A percentile compares a stretch with the other conserved stretches of the same genome.
Evolutionary conservation across 306 rosid species (phyloP).

Genomic region (Albizia julibrissin): DNA sequence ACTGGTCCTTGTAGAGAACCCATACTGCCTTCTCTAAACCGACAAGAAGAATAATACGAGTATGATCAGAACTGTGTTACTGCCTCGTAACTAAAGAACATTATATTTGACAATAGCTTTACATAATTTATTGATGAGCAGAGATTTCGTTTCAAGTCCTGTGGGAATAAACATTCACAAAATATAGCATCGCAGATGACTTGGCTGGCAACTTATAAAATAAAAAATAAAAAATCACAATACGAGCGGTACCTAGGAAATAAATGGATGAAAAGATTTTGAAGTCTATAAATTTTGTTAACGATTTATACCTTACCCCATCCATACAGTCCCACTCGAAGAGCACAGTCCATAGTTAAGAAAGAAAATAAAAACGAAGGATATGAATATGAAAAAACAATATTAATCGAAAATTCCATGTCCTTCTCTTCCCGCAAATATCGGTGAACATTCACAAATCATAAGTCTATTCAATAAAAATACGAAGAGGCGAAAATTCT

Average conservation of each 20-base stretch:
- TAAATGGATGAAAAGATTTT: neutral
- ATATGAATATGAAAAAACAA: neutral
- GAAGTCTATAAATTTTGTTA: neutral
- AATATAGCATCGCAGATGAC: neutral
- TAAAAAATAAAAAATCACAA: neutral
- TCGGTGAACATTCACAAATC: neutral
- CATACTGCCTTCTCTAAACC: slow-evolving; percentile 58
- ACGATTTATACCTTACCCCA: neutral
- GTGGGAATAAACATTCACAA: too few relatives aligned
- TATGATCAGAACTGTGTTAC: neutral
- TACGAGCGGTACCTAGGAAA: neutral
- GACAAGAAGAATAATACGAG: neutral
- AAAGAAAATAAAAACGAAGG: neutral
- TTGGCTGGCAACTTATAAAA: neutral
- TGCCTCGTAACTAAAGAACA: slow-evolving; percentile 1
- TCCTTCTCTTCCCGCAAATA: neutral
- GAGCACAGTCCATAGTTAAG: neutral
- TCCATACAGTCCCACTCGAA: neutral
- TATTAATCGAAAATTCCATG: neutral
- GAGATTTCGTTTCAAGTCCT: neutral
- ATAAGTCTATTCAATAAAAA: neutral
- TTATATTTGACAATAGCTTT: slow-evolving; percentile 7
- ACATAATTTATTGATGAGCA: neutral
- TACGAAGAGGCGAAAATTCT: neutral
- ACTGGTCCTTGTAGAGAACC: slow-evolving; percentile 86